Evolutionary conservation across 495 filamentous ascomycete species (phyloP).

Genomic region (Chaetomium fimeti): DNA sequence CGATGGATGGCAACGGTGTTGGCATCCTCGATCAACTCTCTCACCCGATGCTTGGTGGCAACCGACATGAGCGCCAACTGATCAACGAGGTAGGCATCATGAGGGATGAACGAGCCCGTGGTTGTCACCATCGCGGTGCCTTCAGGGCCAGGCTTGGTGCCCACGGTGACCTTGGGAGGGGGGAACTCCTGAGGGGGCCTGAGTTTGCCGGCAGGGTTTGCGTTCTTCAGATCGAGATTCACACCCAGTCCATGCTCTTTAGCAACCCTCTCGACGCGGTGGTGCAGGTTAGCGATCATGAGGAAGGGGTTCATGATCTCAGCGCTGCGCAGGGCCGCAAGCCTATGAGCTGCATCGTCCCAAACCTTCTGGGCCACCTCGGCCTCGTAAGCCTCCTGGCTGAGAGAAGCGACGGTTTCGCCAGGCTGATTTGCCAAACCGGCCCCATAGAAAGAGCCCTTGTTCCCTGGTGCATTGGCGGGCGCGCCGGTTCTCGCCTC

Average conservation of each 20-base stretch:
- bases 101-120: conserved; percentile 62
- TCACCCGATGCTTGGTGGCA: conserved; percentile 67
- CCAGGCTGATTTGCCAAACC: conserved; percentile 58
- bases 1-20: conserved; percentile 62
- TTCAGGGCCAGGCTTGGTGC: conserved; percentile 48
- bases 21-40: conserved; percentile 68
- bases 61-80: conserved; percentile 74
- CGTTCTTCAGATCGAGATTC: conserved; percentile 50
- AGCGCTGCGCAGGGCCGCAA: conserved; percentile 44
- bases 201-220: conserved; percentile 45
- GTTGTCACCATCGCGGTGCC: conserved; percentile 57
- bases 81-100: conserved; percentile 66
- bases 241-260: conserved; percentile 57
- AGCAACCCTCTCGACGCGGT: conserved; percentile 59
- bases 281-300: conserved; percentile 46
- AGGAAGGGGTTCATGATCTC: conserved; percentile 48
- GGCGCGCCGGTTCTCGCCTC: conserved; percentile 47
- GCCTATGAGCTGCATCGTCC: conserved; percentile 45
- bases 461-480: conserved; percentile 48
- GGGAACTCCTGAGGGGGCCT: conserved; percentile 54
- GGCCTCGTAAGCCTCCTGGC: conserved; percentile 53
- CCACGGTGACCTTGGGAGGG: conserved; percentile 35
- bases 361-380: conserved; percentile 48
- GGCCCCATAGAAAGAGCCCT: conserved; percentile 56
- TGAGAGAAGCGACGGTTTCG: conserved; percentile 44